Evolutionary conservation across 768 basidiomycete species (phyloP).

Genomic region (Leucosporidium yakuticum): DNA sequence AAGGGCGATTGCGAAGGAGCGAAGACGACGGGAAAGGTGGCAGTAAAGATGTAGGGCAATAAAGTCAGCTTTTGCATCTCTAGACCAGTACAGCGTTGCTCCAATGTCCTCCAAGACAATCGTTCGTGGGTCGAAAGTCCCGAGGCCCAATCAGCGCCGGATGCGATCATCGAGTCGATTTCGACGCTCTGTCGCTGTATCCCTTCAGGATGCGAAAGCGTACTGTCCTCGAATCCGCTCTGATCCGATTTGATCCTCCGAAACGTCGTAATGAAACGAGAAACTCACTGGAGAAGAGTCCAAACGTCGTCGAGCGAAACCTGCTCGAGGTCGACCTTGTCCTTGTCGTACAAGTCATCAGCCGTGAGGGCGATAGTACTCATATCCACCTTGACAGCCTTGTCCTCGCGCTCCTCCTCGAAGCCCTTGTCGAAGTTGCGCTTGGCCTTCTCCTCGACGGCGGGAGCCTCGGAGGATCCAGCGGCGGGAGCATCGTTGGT

Average conservation of each 20-base stretch:
- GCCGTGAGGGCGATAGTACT: constrained; percentile 81
- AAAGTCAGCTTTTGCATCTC: background rate
- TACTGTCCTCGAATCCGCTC: too few species aligned
- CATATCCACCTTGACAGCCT: constrained; percentile 79
- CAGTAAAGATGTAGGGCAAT: background rate
- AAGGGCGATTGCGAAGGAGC: too few species aligned
- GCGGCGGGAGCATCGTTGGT: too few species aligned
- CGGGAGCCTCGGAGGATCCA: constrained; percentile 13
- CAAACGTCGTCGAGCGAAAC: constrained; percentile 95
- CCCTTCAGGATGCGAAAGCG: too few species aligned
- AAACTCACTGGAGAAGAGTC: constrained; percentile 68
- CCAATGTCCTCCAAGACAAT: too few species aligned
- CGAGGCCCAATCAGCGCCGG: too few species aligned
- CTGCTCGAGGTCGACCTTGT: constrained; percentile 98
- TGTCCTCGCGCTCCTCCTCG: constrained; percentile 33
- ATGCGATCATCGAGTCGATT: too few species aligned
- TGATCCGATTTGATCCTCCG: too few species aligned
- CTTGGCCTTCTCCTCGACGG: constrained; percentile 29
- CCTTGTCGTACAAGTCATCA: constrained; percentile 63
- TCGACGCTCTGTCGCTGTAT: too few species aligned
- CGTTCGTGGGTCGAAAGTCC: too few species aligned
- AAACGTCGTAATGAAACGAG: background rate
- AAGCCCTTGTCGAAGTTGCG: constrained; percentile 36
- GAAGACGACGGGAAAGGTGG: background rate
- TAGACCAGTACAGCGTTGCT: background rate